A percentile compares a stretch with the other conserved stretches of the same genome.
phyloP scores from a whole-genome alignment of 306 rosid genomes.

The Vigna radiata region DNA sequence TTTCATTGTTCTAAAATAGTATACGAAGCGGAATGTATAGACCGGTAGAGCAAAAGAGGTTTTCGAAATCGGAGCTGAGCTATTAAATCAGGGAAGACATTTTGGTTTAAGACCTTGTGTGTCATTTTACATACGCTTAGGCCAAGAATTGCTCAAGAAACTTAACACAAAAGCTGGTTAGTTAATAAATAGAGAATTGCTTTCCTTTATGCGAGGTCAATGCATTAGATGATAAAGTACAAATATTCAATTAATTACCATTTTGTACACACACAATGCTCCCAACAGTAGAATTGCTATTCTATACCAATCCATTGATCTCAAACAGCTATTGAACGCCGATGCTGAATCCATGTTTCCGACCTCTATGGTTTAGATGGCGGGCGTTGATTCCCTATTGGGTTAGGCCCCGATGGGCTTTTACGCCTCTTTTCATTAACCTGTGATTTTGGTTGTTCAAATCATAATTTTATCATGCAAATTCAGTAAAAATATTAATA shows the following conservation, averaged over 20 bases:
- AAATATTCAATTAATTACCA: slow-evolving; percentile 48
- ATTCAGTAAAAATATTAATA: background rate
- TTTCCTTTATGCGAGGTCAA: background rate
- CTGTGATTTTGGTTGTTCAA: slow-evolving; percentile 46
- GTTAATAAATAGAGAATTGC: background rate
- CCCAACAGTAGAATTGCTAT: slow-evolving; percentile 37
- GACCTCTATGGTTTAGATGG: slow-evolving; percentile 57
- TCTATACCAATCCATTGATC: slow-evolving; percentile 45
- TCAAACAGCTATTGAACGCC: slow-evolving; percentile 34
- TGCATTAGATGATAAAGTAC: slow-evolving; percentile 21
- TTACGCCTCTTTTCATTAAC: slow-evolving; percentile 55
- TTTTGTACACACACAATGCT: slow-evolving; percentile 56
- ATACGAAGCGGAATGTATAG: background rate
- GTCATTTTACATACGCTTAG: background rate
- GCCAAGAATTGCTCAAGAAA: background rate
- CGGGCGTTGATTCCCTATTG: slow-evolving; percentile 78
- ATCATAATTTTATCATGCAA: background rate
- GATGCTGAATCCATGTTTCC: slow-evolving; percentile 39
- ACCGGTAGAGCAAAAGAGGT: background rate
- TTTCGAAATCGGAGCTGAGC: background rate
- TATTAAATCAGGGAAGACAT: slow-evolving; percentile 1
- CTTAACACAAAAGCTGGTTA: background rate
- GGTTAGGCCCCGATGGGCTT: slow-evolving; percentile 84
- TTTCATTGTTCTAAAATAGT: slow-evolving; percentile 1
- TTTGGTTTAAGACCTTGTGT: background rate